Evolutionary conservation across 306 rosid species (phyloP).

Genomic region (Dryas octopetala): DNA sequence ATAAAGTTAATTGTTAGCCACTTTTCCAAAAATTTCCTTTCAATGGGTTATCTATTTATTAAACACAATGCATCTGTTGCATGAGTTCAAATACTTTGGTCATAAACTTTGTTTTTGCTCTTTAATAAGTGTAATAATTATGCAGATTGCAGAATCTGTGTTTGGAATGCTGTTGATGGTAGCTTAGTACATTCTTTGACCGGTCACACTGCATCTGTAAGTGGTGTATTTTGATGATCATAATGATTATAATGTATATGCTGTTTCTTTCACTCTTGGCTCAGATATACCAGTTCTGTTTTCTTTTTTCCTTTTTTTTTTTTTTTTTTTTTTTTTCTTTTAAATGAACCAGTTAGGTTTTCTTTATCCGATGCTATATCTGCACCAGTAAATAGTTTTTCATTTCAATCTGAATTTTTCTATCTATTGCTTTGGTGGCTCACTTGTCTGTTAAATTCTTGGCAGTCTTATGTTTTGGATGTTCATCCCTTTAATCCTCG

Average conservation of each 20-base stretch:
- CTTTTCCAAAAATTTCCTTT: not conserved
- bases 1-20: not conserved
- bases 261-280: slow-evolving; percentile 7
- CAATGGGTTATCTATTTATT: not conserved
- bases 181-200: slow-evolving; percentile 93
- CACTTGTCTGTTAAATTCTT: slow-evolving; percentile 35
- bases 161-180: slow-evolving; percentile 95
- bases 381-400: slow-evolving; percentile 10
- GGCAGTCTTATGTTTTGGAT: slow-evolving; percentile 89
- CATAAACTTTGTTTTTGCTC: not conserved
- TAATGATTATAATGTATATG: slow-evolving; percentile 1
- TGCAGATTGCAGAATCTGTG: slow-evolving; percentile 94
- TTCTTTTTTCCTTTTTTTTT: too few relatives aligned
- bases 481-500: slow-evolving; percentile 97
- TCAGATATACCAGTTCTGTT: not conserved
- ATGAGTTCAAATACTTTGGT: not conserved
- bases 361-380: slow-evolving; percentile 15
- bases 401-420: slow-evolving; percentile 17
- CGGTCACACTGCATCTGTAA: slow-evolving; percentile 82
- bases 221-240: slow-evolving; percentile 13
- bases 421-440: slow-evolving; percentile 29
- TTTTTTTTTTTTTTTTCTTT: too few relatives aligned
- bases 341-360: not conserved
- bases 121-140: not conserved
- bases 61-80: not conserved